Percentiles rank a stretch among this genome's conserved stretches.
phyloP scores from a whole-genome alignment of 495 filamentous ascomycete genomes.

The Aspergillus bridgeri region DNA sequence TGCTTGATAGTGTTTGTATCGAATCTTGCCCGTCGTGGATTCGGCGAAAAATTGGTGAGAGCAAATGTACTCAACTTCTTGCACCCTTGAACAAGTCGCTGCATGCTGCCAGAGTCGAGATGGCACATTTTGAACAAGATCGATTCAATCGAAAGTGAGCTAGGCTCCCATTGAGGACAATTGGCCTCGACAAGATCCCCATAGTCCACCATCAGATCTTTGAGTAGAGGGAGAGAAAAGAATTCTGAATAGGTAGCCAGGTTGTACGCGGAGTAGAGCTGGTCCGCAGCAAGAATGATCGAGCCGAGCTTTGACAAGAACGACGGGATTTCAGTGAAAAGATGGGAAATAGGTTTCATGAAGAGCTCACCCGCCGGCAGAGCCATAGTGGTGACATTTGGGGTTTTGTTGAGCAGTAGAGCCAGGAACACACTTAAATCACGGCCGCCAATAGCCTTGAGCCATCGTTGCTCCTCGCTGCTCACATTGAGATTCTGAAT shows the following conservation, averaged over 20 bases:
- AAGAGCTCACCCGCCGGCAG: slow-evolving; percentile 11
- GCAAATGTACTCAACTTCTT: slow-evolving; percentile 18
- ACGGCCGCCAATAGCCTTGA: not conserved
- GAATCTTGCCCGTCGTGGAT: not conserved
- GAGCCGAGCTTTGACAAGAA: slow-evolving; percentile 19
- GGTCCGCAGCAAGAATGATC: slow-evolving; percentile 9
- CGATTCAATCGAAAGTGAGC: slow-evolving; percentile 9
- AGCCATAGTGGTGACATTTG: slow-evolving; percentile 21
- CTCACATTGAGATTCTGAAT: slow-evolving; percentile 7
- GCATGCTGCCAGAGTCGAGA: slow-evolving; percentile 13
- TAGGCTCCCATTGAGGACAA: slow-evolving; percentile 16
- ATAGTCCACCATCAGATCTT: slow-evolving; percentile 7
- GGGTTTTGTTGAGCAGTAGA: slow-evolving; percentile 19
- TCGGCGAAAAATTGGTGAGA: slow-evolving; percentile 14
- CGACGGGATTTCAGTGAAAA: slow-evolving; percentile 17
- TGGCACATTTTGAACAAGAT: slow-evolving; percentile 14
- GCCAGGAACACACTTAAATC: slow-evolving; percentile 18
- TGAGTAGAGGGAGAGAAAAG: slow-evolving; percentile 13
- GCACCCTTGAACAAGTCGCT: slow-evolving; percentile 19
- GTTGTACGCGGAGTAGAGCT: slow-evolving; percentile 2
- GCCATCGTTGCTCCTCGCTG: slow-evolving; percentile 8
- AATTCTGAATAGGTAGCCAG: slow-evolving; percentile 13
- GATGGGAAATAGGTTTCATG: slow-evolving; percentile 9
- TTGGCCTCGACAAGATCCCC: slow-evolving; percentile 12
- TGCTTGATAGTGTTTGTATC: too few relatives aligned